Evolutionary conservation across 495 filamentous ascomycete genomes (phyloP), one percentile per base, ranked within the genome.

Genomic region (Aspergillus incahuasiensis): DNA sequence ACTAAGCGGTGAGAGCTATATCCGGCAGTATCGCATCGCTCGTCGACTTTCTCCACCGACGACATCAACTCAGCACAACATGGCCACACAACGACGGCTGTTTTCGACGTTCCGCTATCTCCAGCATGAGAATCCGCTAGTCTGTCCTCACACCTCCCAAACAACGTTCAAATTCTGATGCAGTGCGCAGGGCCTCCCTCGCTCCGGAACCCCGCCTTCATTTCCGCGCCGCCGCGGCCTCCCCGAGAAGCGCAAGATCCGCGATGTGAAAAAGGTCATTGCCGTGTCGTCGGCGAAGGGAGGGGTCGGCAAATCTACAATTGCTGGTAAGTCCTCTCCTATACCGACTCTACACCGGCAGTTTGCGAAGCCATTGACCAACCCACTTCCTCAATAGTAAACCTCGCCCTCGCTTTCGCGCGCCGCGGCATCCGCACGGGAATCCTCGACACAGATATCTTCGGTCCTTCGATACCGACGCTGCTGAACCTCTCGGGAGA

Each of bases 251-350:
- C 84, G 89, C 49, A 80, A 78, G 64, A 92, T 99, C 58, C 81
- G 79, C 16, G 82, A 87, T 66, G 92, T 97, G 45, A 79, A 81
- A 62, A 94, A 97, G 63, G 82, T 96, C 16, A 80, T 99, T 53
- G 92, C 90, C 28, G 87, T 99, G 16, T 95, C 90, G 34, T 96
- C 91, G 0, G 94, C 95, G 6, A 99, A 99, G 63, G 94, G 94
- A 9, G 94, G 94, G 34, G 94, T 99, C 1, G 94, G 94, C 0
- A 99, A 99, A 66, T 92, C 87, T 42, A 99, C 94, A 15, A 85
- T 99, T 28, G 88, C 94, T 6, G 87, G 88, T 90, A 15, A 40
- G 20, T 6, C 38, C 35, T 20, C 0, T 30, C 43, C 44, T 9
- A 5, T 35, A 25, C 12, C 32, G 12, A 12, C 32, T 11, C 2